phyloP scores from a whole-genome alignment of 2,329 filamentous ascomycete genomes.

The Alternaria rosae region DNA sequence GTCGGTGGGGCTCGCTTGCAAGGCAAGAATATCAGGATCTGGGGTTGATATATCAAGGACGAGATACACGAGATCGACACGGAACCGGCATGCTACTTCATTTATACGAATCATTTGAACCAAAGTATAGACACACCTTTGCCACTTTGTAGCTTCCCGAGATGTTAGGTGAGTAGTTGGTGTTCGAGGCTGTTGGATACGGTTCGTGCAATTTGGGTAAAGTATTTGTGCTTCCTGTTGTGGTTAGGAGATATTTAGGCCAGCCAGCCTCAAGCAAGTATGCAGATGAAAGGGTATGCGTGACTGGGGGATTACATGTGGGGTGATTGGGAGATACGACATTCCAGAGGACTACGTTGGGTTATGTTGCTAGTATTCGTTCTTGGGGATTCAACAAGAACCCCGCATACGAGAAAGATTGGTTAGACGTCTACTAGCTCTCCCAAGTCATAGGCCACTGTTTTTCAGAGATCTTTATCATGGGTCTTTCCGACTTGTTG shows the following conservation, averaged over 20 bases:
- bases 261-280: slow-evolving; percentile 9
- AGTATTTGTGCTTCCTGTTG: slow-evolving; percentile 13
- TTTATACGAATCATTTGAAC: slow-evolving; percentile 14
- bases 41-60: neutral
- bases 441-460: too few species aligned
- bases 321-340: slow-evolving; percentile 12
- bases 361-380: neutral
- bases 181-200: slow-evolving; percentile 24
- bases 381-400: neutral
- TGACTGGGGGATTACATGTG: slow-evolving; percentile 10
- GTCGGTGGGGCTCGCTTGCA: slow-evolving; percentile 4
- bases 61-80: slow-evolving; percentile 1
- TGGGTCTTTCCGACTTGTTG: too few species aligned
- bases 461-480: neutral
- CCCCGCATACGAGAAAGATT: neutral
- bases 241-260: slow-evolving; percentile 1
- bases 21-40: slow-evolving; percentile 1
- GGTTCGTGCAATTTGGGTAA: slow-evolving; percentile 27
- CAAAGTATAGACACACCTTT: slow-evolving; percentile 10
- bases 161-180: neutral
- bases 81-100: slow-evolving; percentile 10
- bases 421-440: neutral
- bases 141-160: slow-evolving; percentile 9
- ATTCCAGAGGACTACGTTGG: neutral
- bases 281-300: slow-evolving; percentile 3